Evolutionary conservation across 345 rosid species (phyloP).

Genomic region (Arabidopsis suecica): DNA sequence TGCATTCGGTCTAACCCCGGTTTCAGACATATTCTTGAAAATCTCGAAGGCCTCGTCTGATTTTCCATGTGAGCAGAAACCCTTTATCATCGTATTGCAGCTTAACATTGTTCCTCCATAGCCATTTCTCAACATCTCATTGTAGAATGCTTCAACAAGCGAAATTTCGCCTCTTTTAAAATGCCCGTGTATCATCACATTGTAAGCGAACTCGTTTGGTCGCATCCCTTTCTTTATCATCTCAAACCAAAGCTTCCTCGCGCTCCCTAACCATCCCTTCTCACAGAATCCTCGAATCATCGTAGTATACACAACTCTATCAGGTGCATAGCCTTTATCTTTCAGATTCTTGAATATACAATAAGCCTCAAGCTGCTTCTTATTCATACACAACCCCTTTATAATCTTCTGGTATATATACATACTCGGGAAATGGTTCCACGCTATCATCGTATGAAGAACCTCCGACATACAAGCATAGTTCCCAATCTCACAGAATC

Average conservation of each 20-base stretch:
- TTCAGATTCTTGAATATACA: constrained; percentile 59
- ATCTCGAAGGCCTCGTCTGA: constrained; percentile 53
- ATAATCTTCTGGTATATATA: constrained; percentile 57
- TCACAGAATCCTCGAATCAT: constrained; percentile 69
- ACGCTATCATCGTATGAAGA: constrained; percentile 54
- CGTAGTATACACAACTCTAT: constrained; percentile 56
- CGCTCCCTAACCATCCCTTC: constrained; percentile 56
- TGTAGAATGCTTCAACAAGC: constrained; percentile 52
- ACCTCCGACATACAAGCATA: constrained; percentile 56
- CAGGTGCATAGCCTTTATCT: constrained; percentile 58
- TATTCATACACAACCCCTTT: constrained; percentile 56
- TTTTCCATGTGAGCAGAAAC: constrained; percentile 51
- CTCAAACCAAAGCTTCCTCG: constrained; percentile 64
- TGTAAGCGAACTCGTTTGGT: constrained; percentile 64
- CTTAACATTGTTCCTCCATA: constrained; percentile 50
- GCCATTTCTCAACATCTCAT: constrained; percentile 60
- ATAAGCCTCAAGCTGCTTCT: constrained; percentile 58
- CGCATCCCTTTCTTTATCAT: constrained; percentile 60
- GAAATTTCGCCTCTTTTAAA: constrained; percentile 57
- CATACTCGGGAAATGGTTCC: constrained; percentile 52
- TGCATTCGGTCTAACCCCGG: constrained; percentile 53
- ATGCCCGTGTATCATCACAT: constrained; percentile 66
- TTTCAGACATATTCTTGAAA: constrained; percentile 61
- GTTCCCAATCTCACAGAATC: constrained; percentile 59
- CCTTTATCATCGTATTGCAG: constrained; percentile 60